Evolutionary conservation across 306 rosid genomes (phyloP).

Genomic region (Dryas drummondii): DNA sequence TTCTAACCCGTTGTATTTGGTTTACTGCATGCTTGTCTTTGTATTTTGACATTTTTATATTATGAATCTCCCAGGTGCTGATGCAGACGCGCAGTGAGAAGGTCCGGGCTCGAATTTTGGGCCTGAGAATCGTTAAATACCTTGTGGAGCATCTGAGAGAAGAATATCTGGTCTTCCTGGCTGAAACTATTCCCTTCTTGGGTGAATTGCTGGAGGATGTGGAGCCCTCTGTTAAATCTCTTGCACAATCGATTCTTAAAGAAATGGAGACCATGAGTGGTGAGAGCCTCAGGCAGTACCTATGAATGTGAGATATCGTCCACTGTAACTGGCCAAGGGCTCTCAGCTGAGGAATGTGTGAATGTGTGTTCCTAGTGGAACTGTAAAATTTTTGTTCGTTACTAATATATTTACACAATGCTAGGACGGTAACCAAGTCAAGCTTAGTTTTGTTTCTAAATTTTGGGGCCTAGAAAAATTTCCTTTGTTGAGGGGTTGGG

Average conservation of each 20-base stretch:
- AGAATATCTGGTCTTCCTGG: slow-evolving; percentile 73
- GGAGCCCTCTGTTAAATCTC: slow-evolving; percentile 74
- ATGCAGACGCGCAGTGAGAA: slow-evolving; percentile 85
- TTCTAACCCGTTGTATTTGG: too few species aligned
- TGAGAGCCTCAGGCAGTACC: slow-evolving; percentile 65
- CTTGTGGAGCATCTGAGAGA: slow-evolving; percentile 80
- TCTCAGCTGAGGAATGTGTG: neutral
- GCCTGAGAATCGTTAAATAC: slow-evolving; percentile 64
- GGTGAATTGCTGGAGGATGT: slow-evolving; percentile 94
- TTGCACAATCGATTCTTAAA: slow-evolving; percentile 76
- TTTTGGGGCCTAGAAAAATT: neutral
- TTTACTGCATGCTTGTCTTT: neutral
- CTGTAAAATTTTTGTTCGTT: neutral
- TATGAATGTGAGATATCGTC: slow-evolving; percentile 26
- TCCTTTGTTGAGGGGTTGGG: neutral
- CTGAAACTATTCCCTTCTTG: slow-evolving; percentile 89
- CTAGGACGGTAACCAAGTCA: neutral
- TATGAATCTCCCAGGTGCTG: slow-evolving; percentile 58
- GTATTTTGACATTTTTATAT: neutral
- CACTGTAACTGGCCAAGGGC: neutral
- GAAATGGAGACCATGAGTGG: slow-evolving; percentile 84
- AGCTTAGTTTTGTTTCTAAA: neutral
- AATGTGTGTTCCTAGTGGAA: neutral
- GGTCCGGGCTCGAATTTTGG: slow-evolving; percentile 67
- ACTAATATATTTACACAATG: neutral